These are phyloP conservation scores for Vitis hybrid DNA, from an alignment of 177 flowering plant species.

Conservation along the genomic window DNA sequence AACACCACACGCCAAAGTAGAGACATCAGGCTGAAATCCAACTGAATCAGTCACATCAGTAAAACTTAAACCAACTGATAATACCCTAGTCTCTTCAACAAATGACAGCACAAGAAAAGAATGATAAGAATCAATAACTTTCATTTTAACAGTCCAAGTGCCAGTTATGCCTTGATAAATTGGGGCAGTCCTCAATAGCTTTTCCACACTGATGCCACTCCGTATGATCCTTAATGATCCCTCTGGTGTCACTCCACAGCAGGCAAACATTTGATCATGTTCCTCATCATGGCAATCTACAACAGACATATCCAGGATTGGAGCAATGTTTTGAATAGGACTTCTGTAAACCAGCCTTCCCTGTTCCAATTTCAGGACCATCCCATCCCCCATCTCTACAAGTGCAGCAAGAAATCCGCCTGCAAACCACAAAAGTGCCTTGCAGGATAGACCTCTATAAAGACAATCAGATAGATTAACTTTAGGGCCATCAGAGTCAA, in stretches of 20 bases:
- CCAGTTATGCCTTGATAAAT: constrained; percentile 86
- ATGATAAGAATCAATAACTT: constrained; percentile 58
- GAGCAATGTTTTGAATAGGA: constrained; percentile 85
- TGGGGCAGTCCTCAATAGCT: constrained; percentile 77
- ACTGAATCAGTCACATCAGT: constrained; percentile 90
- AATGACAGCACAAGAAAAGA: constrained; percentile 92
- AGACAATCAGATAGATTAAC: constrained; percentile 73
- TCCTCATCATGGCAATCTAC: constrained; percentile 80
- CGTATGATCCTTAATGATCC: constrained; percentile 90
- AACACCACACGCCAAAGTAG: constrained; percentile 92
- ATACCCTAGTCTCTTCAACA: constrained; percentile 93
- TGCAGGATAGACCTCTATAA: constrained; percentile 65
- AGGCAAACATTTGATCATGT: constrained; percentile 91
- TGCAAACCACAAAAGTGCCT: constrained; percentile 77
- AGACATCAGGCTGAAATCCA: constrained; percentile 85
- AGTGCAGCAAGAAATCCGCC: constrained; percentile 76
- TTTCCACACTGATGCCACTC: constrained; percentile 86
- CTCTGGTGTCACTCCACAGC: constrained; percentile 91
- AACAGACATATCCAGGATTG: constrained; percentile 82
- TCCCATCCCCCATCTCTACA: constrained; percentile 94
- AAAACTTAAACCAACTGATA: constrained; percentile 89
- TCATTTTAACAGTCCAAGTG: constrained; percentile 84
- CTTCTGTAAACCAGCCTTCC: constrained; percentile 51
- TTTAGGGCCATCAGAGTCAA: constrained; percentile 46
- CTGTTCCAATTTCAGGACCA: constrained; percentile 70